A percentile compares a stretch with the other conserved stretches of the same genome.
phyloP scores from a whole-genome alignment of 2,329 filamentous ascomycete genomes.

The Simplicillium aogashimaense region DNA sequence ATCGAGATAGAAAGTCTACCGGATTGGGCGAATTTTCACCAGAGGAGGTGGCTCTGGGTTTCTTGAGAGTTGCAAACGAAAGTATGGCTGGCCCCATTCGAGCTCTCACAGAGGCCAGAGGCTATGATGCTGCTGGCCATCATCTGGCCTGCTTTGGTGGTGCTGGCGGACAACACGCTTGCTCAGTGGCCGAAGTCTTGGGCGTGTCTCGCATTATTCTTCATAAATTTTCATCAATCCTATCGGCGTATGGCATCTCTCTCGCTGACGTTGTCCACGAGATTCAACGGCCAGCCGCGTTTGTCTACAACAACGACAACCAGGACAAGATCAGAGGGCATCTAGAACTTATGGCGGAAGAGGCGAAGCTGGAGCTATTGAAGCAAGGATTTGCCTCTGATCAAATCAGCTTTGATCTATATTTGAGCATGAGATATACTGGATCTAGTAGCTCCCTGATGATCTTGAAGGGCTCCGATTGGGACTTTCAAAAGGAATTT shows the following conservation, averaged over 20 bases:
- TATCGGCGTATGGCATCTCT: slow-evolving; percentile 36
- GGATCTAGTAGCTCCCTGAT: slow-evolving; percentile 31
- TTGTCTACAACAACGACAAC: slow-evolving; percentile 14
- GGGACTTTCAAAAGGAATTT: slow-evolving; percentile 13
- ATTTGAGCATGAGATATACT: slow-evolving; percentile 31
- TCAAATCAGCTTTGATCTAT: slow-evolving; percentile 29
- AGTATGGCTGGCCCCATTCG: slow-evolving; percentile 25
- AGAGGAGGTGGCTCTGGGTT: slow-evolving; percentile 25
- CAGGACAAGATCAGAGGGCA: slow-evolving; percentile 12
- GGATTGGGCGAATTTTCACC: slow-evolving; percentile 17
- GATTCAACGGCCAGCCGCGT: slow-evolving; percentile 23
- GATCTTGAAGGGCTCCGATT: slow-evolving; percentile 17
- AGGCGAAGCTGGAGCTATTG: slow-evolving; percentile 12
- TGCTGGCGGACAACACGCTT: slow-evolving; percentile 33
- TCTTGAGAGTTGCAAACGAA: slow-evolving; percentile 25
- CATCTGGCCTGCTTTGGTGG: slow-evolving; percentile 26
- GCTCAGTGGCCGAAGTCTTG: slow-evolving; percentile 29
- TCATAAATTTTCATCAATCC: slow-evolving; percentile 32
- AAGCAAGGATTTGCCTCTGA: slow-evolving; percentile 19
- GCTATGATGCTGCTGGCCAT: slow-evolving; percentile 22
- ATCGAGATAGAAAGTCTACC: slow-evolving; percentile 19
- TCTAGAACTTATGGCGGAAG: slow-evolving; percentile 12
- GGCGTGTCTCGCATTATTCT: slow-evolving; percentile 31
- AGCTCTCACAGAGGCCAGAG: slow-evolving; percentile 23
- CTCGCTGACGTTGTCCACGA: slow-evolving; percentile 34